Conservation (phyloP, 306 rosid genomes). For the Sesbania bispinosa region DNA sequence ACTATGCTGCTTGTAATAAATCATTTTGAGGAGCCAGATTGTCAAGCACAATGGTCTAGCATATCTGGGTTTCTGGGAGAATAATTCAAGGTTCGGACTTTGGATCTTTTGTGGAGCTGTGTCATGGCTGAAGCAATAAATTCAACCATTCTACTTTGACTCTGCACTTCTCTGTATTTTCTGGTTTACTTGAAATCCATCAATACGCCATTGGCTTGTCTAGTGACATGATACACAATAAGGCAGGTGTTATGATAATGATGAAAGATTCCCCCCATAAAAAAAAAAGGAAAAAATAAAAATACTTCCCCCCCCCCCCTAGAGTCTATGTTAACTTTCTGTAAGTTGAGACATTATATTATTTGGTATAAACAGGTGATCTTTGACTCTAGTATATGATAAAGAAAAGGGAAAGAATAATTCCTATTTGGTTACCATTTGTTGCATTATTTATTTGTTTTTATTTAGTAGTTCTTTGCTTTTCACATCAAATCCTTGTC, state of each 20-base stretch:
- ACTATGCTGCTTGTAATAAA: neutral
- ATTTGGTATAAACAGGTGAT: neutral
- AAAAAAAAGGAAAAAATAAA: neutral
- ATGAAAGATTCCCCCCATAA: neutral
- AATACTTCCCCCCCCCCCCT: neutral
- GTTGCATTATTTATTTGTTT: neutral
- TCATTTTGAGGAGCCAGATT: neutral
- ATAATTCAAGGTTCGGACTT: slow-evolving; percentile 8
- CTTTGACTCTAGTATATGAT: neutral
- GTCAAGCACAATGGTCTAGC: neutral
- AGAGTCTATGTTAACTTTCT: neutral
- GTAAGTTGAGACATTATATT: neutral
- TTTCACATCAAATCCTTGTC: neutral
- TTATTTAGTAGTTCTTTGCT: neutral
- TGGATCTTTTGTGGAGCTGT: neutral
- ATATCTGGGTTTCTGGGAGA: neutral
- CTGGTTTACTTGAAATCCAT: neutral
- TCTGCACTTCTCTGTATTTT: neutral
- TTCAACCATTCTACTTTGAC: neutral
- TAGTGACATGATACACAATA: neutral
- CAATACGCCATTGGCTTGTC: neutral
- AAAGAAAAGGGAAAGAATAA: neutral
- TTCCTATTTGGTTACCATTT: neutral
- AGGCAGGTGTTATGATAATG: neutral
- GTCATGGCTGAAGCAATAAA: neutral